Evolutionary conservation across 1,139 yeast genomes (phyloP).

Genomic region (Fermentozyma sake): DNA sequence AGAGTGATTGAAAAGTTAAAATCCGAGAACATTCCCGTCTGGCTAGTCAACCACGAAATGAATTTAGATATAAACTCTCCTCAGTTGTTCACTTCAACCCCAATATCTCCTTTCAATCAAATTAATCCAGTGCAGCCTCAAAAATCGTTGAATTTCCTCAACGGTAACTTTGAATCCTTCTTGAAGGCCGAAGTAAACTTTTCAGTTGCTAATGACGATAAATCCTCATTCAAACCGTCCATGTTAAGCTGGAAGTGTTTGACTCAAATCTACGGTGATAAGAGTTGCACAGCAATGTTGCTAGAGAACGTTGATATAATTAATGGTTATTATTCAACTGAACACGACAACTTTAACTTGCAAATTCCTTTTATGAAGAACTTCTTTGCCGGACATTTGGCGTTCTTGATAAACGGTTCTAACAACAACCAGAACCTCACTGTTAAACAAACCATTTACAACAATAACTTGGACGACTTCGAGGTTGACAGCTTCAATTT

Average conservation of each 20-base stretch:
- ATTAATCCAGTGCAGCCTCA: constrained; percentile 7
- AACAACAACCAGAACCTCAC: constrained; percentile 19
- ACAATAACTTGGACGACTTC: constrained; percentile 8
- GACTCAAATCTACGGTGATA: constrained; percentile 26
- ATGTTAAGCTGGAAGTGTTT: constrained; percentile 34
- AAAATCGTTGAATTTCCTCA: constrained; percentile 18
- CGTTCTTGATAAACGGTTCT: constrained; percentile 34
- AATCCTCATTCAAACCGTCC: constrained; percentile 6
- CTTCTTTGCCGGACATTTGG: constrained; percentile 39
- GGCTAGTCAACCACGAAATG: constrained; percentile 9
- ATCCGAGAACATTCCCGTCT: constrained; percentile 8
- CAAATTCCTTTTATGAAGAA: constrained; percentile 36
- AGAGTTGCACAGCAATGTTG: constrained; percentile 12
- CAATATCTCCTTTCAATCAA: constrained; percentile 10
- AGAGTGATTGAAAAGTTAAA: constrained; percentile 7
- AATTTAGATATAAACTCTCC: constrained; percentile 7
- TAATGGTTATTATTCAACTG: constrained; percentile 28
- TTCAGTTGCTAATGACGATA: constrained; percentile 3
- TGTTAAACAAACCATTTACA: constrained; percentile 29
- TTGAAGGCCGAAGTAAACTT: constrained; percentile 20
- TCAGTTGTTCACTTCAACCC: constrained; percentile 5
- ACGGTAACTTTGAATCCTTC: constrained; percentile 27
- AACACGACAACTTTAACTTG: constrained; percentile 20
- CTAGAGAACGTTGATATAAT: constrained; percentile 27
- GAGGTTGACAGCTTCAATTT: constrained; percentile 6